Conservation (phyloP, 352 stramenopile species). For the Phytophthora constricta region DNA sequence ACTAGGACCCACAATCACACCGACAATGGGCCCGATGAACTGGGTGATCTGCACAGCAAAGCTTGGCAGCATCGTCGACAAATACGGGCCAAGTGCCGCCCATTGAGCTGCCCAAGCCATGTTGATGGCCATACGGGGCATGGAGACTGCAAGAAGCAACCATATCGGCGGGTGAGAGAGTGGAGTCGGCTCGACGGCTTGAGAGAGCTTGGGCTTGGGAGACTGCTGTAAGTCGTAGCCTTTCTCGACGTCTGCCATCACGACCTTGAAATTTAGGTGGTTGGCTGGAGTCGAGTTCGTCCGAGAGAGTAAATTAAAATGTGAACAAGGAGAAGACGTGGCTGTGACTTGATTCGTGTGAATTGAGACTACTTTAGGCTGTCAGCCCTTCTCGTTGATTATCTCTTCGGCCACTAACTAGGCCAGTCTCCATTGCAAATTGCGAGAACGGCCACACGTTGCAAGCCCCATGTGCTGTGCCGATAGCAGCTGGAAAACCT, state of each 20-base stretch:
- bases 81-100: conserved; percentile 60
- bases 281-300: not conserved
- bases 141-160: conserved; percentile 57
- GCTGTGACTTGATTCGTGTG: not conserved
- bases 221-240: conserved; percentile 38
- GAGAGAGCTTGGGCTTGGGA: conserved; percentile 20
- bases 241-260: conserved; percentile 38
- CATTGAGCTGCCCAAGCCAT: conserved; percentile 73
- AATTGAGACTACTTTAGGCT: too few species aligned
- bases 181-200: conserved; percentile 17
- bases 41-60: conserved; percentile 53
- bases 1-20: conserved; percentile 57
- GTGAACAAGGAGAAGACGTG: too few species aligned
- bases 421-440: not conserved
- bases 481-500: conserved; percentile 10
- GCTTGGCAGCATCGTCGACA: conserved; percentile 57
- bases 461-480: conserved; percentile 22
- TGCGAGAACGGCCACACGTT: conserved; percentile 7
- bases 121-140: conserved; percentile 62
- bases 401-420: conserved; percentile 4
- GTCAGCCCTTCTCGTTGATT: not conserved
- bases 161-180: conserved; percentile 44
- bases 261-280: not conserved
- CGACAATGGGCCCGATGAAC: conserved; percentile 59
- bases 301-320: conserved; percentile 33